Base-by-base conservation (phyloP, 345 rosid genomes). In the Melastoma malabathricum region DNA sequence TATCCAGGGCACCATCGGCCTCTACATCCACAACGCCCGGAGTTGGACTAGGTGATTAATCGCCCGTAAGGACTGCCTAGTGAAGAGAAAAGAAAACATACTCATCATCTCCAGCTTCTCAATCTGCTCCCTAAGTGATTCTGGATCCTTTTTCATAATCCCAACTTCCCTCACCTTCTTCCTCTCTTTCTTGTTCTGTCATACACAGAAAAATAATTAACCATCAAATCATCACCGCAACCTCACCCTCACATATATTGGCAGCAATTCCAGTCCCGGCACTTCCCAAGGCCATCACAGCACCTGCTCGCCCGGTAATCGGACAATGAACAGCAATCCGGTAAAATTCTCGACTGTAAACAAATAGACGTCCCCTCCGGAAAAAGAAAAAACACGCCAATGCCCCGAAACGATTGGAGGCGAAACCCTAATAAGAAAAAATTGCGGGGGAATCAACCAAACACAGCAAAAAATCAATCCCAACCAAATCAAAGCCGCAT, bases 151-250 rank as follows among this genome's bases (percentile, higher is more conserved):
- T 74, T 92, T 92, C 78, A 92, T 65, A 66, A 92, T 84, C 39
- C 97, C 98, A 41, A 87, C 98, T 65, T 92, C 98, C 64, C 98
- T 83, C 66, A 92, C 98, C 75, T 92, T 92, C 76, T 92, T 84
- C 27, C 97, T 79, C 63, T 92, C 97, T 57, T 84, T 92, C 81
- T 92, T 92, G 72, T 92, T 92, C 98, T 92, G 94, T 65, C 47
- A 34, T 50, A 59, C 46, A 59, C 38, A 20, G 61, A 41, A 41
- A 20, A 57, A 23, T 6, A 10, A 51, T 45, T 18, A 3, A 34
- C 51, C 34, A 48, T 1, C 3, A 38, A 44, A 44, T 13, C 46
- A 27, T 10, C 17, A 39, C 51, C 44, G 18, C 16, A 18, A 50
- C 6, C n/a, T n/a, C n/a, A n/a, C n/a, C n/a, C n/a, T n/a, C n/a